These are phyloP conservation scores for Gelatoporia subvermispora DNA, from an alignment of 768 basidiomycete genomes.

Conservation along the genomic window DNA sequence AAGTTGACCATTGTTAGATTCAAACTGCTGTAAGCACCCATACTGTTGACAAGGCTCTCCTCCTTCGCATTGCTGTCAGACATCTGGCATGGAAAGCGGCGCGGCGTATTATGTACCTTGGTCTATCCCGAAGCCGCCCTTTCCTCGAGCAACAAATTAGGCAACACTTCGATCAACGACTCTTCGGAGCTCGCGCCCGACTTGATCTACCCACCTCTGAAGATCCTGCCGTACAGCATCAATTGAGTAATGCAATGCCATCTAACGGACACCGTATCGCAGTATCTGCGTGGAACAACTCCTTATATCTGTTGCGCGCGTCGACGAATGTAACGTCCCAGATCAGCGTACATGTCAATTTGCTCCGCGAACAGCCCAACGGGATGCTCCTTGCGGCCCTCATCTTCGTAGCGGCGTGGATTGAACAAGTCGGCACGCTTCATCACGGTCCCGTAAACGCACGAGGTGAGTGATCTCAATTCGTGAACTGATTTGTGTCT, in stretches of 20 bases:
- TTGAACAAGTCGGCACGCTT: too few relatives aligned
- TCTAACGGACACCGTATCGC: conserved; percentile 8
- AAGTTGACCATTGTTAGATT: conserved; percentile 31
- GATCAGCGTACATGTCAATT: too few relatives aligned
- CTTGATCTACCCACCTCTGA: conserved; percentile 75
- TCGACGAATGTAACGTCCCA: too few relatives aligned
- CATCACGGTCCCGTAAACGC: too few relatives aligned
- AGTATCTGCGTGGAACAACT: too few relatives aligned
- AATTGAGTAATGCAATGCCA: conserved; percentile 51
- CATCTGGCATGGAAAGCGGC: too few relatives aligned
- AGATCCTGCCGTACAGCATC: conserved; percentile 60
- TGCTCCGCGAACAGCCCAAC: too few relatives aligned
- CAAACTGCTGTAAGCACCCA: conserved; percentile 64
- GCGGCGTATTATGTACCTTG: conserved; percentile 51
- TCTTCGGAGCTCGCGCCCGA: conserved; percentile 62
- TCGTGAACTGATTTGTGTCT: neutral
- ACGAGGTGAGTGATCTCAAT: too few relatives aligned
- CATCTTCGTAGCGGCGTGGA: too few relatives aligned
- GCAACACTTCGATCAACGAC: conserved; percentile 55
- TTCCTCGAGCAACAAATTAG: conserved; percentile 53
- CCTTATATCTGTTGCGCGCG: too few relatives aligned
- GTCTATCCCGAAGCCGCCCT: conserved; percentile 42
- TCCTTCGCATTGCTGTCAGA: conserved; percentile 52
- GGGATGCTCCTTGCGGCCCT: too few relatives aligned
- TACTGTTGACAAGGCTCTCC: conserved; percentile 49